These are phyloP conservation scores for Fraxinus cuspidata DNA, from an alignment of 257 asterid species.

Conservation along the genomic window DNA sequence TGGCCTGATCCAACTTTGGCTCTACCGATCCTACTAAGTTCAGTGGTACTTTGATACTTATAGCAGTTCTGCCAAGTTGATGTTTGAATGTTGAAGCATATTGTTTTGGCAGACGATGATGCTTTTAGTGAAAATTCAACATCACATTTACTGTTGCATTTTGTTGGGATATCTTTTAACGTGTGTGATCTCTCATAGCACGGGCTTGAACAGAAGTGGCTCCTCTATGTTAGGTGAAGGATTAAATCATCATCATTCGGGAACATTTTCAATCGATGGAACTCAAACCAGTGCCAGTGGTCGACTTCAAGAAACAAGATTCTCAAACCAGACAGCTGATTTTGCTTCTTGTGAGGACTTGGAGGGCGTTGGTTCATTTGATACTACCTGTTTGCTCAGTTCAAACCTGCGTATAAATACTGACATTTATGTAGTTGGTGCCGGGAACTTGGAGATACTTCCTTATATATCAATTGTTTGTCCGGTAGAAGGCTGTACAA, in stretches of 20 bases:
- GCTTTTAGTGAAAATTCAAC: slow-evolving; percentile 49
- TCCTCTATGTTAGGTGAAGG: slow-evolving; percentile 28
- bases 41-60: slow-evolving; percentile 6
- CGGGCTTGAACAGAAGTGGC: slow-evolving; percentile 35
- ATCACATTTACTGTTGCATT: slow-evolving; percentile 61
- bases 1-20: slow-evolving; percentile 24
- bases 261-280: slow-evolving; percentile 35
- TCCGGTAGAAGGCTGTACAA: slow-evolving; percentile 70
- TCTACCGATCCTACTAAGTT: slow-evolving; percentile 18
- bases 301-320: slow-evolving; percentile 28
- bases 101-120: slow-evolving; percentile 49
- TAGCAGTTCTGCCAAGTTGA: slow-evolving; percentile 23
- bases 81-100: slow-evolving; percentile 35
- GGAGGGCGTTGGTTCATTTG: slow-evolving; percentile 86
- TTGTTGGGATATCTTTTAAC: slow-evolving; percentile 55
- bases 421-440: slow-evolving; percentile 60
- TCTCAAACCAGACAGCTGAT: slow-evolving; percentile 27
- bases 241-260: slow-evolving; percentile 27
- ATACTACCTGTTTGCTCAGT: slow-evolving; percentile 68
- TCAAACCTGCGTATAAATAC: slow-evolving; percentile 49
- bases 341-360: slow-evolving; percentile 80
- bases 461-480: slow-evolving; percentile 70
- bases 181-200: slow-evolving; percentile 37
- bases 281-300: slow-evolving; percentile 22
- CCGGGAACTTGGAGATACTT: slow-evolving; percentile 87